A percentile compares a stretch with the other conserved stretches of the same genome.
phyloP scores from a whole-genome alignment of 176 grass and related monocot genomes.

The Puya raimondii region DNA sequence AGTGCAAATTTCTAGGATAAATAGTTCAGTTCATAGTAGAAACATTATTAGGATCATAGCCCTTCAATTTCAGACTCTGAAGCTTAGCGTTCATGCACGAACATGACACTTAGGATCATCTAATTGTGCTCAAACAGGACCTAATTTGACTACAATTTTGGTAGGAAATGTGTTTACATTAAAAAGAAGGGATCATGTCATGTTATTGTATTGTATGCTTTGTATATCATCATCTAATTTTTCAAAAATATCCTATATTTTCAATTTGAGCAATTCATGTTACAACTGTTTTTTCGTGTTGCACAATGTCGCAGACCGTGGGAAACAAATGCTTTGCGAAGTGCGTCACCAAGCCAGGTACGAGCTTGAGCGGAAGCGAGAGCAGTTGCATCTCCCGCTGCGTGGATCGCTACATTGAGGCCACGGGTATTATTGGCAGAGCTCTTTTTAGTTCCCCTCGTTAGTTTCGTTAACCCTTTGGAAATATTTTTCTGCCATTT shows the following conservation, averaged over 20 bases:
- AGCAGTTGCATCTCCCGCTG: slow-evolving; percentile 77
- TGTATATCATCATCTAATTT: not conserved
- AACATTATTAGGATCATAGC: no score
- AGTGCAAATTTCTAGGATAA: no score
- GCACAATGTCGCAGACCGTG: slow-evolving; percentile 41
- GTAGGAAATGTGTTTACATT: no score
- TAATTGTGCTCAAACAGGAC: no score
- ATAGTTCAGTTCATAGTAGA: no score
- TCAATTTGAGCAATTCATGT: not conserved
- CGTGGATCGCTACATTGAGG: slow-evolving; percentile 83
- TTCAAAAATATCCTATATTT: not conserved
- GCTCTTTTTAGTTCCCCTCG: slow-evolving; percentile 52
- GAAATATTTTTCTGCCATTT: no score
- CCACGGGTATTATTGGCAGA: slow-evolving; percentile 52
- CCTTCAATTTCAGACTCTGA: no score
- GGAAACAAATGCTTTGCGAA: slow-evolving; percentile 89
- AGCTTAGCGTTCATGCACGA: no score
- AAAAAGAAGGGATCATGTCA: no score
- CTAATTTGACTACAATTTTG: no score
- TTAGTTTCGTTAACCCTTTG: not conserved
- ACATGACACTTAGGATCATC: no score
- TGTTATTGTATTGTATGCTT: no score
- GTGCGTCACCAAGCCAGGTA: slow-evolving; percentile 77
- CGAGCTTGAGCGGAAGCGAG: slow-evolving; percentile 72
- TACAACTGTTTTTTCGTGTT: not conserved